Conservation (phyloP, 345 rosid species). For the Eutrema yunnanense region DNA sequence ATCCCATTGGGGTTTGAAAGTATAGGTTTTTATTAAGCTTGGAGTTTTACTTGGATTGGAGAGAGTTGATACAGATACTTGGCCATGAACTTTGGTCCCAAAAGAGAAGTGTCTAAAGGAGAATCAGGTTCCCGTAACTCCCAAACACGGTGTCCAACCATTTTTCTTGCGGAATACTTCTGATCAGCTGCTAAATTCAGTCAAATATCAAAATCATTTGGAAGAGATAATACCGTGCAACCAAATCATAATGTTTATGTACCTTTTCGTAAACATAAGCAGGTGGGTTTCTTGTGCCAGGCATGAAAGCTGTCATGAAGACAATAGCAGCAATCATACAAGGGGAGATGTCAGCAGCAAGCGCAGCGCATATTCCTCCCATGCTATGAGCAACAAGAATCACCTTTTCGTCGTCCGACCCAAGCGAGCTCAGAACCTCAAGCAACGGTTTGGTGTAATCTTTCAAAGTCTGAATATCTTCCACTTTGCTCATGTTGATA, state of each 20-base stretch:
- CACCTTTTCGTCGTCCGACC: conserved; percentile 14
- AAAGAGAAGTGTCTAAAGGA: background rate
- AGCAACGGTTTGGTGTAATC: conserved; percentile 24
- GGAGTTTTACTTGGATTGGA: background rate
- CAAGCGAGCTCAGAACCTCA: conserved; percentile 9
- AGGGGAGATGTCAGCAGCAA: conserved; percentile 32
- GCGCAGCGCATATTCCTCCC: conserved; percentile 46
- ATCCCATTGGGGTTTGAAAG: background rate
- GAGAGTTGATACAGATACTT: background rate
- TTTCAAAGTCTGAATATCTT: conserved; percentile 11
- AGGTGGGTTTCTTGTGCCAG: conserved; percentile 18
- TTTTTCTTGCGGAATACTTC: background rate
- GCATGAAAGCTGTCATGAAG: conserved; percentile 19
- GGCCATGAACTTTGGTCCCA: background rate
- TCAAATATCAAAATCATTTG: background rate
- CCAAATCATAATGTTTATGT: background rate
- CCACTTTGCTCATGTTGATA: conserved; percentile 24
- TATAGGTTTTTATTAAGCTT: background rate
- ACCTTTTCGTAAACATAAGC: conserved; percentile 6
- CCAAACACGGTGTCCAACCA: background rate
- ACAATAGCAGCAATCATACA: conserved; percentile 2
- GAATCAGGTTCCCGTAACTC: background rate
- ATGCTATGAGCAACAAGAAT: conserved; percentile 59
- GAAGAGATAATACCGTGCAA: background rate
- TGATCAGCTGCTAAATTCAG: background rate